These are phyloP conservation scores for Azolla pinnata DNA, from an alignment of 75 land plant genomes.

Conservation along the genomic window DNA sequence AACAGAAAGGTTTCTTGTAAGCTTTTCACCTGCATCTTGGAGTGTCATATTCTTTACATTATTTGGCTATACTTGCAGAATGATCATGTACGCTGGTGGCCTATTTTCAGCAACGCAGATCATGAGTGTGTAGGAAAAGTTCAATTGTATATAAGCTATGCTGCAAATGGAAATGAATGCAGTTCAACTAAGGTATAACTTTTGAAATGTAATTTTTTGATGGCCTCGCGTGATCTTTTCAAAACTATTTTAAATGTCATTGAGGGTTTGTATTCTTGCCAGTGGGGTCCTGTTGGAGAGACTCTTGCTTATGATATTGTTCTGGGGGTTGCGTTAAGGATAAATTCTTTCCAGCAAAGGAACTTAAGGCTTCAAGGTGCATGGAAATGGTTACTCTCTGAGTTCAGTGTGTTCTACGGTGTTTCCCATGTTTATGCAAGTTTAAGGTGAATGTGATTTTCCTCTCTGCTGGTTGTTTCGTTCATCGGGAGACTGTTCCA, in stretches of 20 bases:
- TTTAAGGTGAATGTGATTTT: constrained; percentile 42
- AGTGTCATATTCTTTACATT: not conserved
- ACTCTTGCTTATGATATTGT: constrained; percentile 89
- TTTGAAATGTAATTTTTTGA: no score
- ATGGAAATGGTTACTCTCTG: constrained; percentile 83
- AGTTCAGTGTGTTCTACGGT: constrained; percentile 84
- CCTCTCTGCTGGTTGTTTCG: not conserved
- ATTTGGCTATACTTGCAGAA: constrained; percentile 32
- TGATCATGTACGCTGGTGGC: constrained; percentile 83
- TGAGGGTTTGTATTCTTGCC: no score
- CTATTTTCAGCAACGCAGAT: constrained; percentile 66
- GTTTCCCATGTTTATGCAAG: constrained; percentile 82
- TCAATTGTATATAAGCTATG: constrained; percentile 62
- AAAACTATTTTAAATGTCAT: no score
- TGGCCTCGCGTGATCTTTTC: no score
- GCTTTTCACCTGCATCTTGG: not conserved
- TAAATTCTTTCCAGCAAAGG: constrained; percentile 69
- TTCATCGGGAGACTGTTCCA: no score
- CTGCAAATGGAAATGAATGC: constrained; percentile 47
- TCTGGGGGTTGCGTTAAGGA: constrained; percentile 83
- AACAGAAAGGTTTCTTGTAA: not conserved
- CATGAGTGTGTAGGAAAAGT: constrained; percentile 86
- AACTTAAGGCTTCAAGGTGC: constrained; percentile 64
- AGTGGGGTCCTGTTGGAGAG: constrained; percentile 92
- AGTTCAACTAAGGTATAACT: constrained; percentile 45